These are phyloP conservation scores for Begonia fuchsioides DNA, from an alignment of 306 rosid species.

Conservation along the genomic window DNA sequence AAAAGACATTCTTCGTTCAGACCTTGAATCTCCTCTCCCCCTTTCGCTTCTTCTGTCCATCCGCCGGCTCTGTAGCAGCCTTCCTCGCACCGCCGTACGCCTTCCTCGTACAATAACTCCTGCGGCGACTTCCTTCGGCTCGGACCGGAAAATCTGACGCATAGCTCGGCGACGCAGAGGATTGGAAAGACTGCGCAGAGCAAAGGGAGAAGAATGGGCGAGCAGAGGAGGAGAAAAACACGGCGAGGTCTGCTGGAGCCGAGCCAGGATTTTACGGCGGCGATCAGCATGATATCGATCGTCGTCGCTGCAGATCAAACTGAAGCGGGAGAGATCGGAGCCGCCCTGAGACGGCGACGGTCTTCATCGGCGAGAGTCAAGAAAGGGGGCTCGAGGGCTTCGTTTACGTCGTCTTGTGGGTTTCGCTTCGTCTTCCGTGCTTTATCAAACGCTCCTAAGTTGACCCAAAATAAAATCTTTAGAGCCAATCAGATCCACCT, in stretches of 20 bases:
- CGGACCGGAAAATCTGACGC: slow-evolving; percentile 5
- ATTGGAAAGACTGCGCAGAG: slow-evolving; percentile 9
- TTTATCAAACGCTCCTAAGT: no score
- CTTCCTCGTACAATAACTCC: slow-evolving; percentile 2
- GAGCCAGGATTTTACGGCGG: slow-evolving; percentile 5
- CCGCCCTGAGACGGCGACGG: neutral
- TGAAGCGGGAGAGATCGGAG: neutral
- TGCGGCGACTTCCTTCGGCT: neutral
- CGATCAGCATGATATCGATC: slow-evolving; percentile 6
- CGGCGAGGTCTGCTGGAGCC: slow-evolving; percentile 7
- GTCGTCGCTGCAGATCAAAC: neutral
- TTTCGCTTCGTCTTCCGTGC: neutral
- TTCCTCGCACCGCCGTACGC: slow-evolving; percentile 10
- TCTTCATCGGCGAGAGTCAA: slow-evolving; percentile 3
- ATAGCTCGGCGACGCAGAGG: slow-evolving; percentile 12
- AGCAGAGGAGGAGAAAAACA: slow-evolving; percentile 6
- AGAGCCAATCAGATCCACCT: no score
- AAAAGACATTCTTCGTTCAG: slow-evolving; percentile 1
- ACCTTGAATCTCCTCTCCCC: neutral
- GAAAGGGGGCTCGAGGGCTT: neutral
- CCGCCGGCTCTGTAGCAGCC: slow-evolving; percentile 3
- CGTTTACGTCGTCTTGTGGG: neutral
- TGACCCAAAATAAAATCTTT: no score
- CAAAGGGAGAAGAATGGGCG: slow-evolving; percentile 5
- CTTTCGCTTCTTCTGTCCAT: neutral